Base-by-base conservation (phyloP, 78 protist species). In the Mastigamoeba balamuthi region DNA sequence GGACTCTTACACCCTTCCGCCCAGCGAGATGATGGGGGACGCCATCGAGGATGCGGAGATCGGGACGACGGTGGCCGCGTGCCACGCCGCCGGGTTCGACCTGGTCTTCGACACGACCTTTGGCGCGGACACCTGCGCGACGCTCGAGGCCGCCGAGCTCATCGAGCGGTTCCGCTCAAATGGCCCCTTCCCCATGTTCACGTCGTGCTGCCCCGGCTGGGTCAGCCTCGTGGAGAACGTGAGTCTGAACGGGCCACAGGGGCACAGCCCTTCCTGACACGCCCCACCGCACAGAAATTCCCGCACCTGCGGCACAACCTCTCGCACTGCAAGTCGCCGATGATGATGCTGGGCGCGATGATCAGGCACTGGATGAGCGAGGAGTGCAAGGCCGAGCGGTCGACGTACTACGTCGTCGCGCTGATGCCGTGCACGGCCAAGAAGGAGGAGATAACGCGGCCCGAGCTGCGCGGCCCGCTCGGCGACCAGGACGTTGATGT, bases 131-230 rank as follows among this genome's bases (percentile, higher is more conserved):
- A 71, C 80, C 64, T 80, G 86, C n/a, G 76, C 76, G 40, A 77
- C 76, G 53, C 83, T 80, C 75, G 91, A 86, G 69, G 87, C 74
- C 39, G 33, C 25, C 37, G 91, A 86, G 69, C 66, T 86, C 30
- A 25, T 86, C 28, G 36, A 10, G 6, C 63, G 85, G 25, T 9
- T 81, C 27, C 5, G 6, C 28, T 0, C 1, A 7, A 30, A 25
- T 1, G 81, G 76, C 43, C 77, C 78, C 29, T 30, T 79, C 58
- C 86, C 91, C 7, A 40, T 86, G 71, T 53, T 86, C 41, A 86
- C 91, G 27, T 70, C 80, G n/a, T 86, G 91, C 78, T 86, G 87
- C 74, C 91, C 91, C 23, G 86, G 66, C 58, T 86, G 91, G 91
- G 40, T 81, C 36, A 80, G 37, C 28, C 30, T 69, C 39, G 6